A percentile compares a stretch with the other conserved stretches of the same genome.
Evolutionary conservation across 306 rosid genomes (phyloP).

Genomic region (Carpinus viminea): DNA sequence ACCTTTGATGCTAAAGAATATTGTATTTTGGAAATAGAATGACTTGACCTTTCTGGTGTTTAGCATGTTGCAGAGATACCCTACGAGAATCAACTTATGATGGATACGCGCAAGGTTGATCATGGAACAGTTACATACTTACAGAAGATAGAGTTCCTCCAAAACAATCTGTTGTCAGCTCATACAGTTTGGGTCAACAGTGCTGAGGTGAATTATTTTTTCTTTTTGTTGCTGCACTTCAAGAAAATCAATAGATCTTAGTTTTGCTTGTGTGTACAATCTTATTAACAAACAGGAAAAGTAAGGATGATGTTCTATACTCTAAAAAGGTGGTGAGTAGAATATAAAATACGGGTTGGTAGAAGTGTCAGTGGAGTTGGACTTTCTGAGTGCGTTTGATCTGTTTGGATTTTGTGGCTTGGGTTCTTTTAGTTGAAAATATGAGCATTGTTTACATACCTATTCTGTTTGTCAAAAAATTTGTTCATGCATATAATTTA

Average conservation of each 20-base stretch:
- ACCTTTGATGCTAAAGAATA: not conserved
- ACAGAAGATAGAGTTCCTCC: slow-evolving; percentile 62
- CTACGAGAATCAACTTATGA: slow-evolving; percentile 73
- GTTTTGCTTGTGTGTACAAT: not conserved
- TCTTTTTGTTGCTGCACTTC: slow-evolving; percentile 5
- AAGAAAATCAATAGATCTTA: not conserved
- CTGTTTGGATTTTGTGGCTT: not conserved
- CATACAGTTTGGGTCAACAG: slow-evolving; percentile 77
- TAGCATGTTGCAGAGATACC: slow-evolving; percentile 95
- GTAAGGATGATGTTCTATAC: not conserved
- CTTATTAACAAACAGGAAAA: not conserved
- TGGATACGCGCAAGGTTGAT: slow-evolving; percentile 52
- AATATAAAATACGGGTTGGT: not conserved
- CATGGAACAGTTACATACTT: slow-evolving; percentile 87
- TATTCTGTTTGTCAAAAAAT: not conserved
- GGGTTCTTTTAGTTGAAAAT: slow-evolving; percentile 1
- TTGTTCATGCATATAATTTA: not conserved
- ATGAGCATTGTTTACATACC: not conserved
- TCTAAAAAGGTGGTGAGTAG: not conserved
- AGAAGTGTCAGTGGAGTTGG: not conserved
- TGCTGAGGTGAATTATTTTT: slow-evolving; percentile 53
- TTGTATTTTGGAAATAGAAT: slow-evolving; percentile 10
- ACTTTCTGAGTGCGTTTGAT: not conserved
- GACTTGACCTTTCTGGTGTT: slow-evolving; percentile 25
- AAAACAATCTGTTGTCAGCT: slow-evolving; percentile 73